Evolutionary conservation across 768 basidiomycete species (phyloP).

Genomic region (Tylopilus rubrobrunneus): DNA sequence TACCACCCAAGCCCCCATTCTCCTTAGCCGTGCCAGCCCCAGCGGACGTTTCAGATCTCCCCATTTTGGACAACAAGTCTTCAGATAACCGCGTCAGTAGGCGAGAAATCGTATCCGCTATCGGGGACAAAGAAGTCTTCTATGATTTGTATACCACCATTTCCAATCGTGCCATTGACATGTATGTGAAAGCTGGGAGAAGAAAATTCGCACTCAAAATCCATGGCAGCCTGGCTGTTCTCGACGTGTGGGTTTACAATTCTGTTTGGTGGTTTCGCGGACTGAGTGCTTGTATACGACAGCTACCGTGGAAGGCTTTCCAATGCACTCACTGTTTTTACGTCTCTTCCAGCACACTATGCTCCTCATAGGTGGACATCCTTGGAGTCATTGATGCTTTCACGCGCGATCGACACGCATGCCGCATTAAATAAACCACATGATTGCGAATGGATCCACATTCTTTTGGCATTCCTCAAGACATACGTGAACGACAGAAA

Average conservation of each 20-base stretch:
- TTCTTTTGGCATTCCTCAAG: slow-evolving; percentile 72
- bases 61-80: slow-evolving; percentile 19
- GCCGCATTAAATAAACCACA: slow-evolving; percentile 48
- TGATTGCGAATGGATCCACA: slow-evolving; percentile 78
- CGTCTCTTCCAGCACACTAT: slow-evolving; percentile 83
- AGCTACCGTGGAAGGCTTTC: slow-evolving; percentile 67
- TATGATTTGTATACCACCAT: slow-evolving; percentile 71
- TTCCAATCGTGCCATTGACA: slow-evolving; percentile 80
- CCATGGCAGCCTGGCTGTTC: slow-evolving; percentile 80
- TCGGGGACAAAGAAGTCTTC: slow-evolving; percentile 57
- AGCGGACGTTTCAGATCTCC: slow-evolving; percentile 7
- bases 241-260: slow-evolving; percentile 71
- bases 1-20: slow-evolving; percentile 75
- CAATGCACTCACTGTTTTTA: slow-evolving; percentile 65
- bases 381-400: slow-evolving; percentile 75
- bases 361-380: slow-evolving; percentile 79
- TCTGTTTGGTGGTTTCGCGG: background rate
- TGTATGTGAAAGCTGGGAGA: slow-evolving; percentile 79
- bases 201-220: slow-evolving; percentile 83
- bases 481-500: slow-evolving; percentile 56
- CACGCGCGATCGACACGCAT: slow-evolving; percentile 69
- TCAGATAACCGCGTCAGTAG: slow-evolving; percentile 46
- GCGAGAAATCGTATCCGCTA: slow-evolving; percentile 53
- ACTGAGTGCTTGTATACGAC: slow-evolving; percentile 9
- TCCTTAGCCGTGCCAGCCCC: slow-evolving; percentile 40